Percentiles rank a stretch among this genome's conserved stretches.
phyloP scores from a whole-genome alignment of 2,329 filamentous ascomycete genomes.

The Cordyceps javanica region DNA sequence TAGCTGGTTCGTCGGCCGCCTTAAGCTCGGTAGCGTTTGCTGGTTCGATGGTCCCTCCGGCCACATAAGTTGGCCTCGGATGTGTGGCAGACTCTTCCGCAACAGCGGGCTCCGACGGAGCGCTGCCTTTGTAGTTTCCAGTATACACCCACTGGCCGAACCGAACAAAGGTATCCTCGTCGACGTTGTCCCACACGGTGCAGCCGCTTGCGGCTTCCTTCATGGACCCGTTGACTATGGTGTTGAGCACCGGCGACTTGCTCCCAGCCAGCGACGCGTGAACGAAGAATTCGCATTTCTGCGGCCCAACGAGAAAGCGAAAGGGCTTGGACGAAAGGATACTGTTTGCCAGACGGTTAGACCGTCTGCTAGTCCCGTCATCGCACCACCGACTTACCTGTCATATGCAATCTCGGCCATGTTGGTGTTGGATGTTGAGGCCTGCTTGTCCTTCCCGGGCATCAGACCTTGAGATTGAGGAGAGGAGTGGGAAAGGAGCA shows the following conservation, averaged over 20 bases:
- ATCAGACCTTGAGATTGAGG: background rate
- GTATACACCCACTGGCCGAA: constrained; percentile 2
- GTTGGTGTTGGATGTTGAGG: background rate
- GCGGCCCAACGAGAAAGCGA: background rate
- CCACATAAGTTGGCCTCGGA: too few relatives aligned
- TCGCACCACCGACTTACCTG: background rate
- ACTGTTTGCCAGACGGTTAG: background rate
- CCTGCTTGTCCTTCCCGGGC: background rate
- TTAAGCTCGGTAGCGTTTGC: background rate
- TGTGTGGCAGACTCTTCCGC: too few relatives aligned
- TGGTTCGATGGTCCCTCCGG: background rate
- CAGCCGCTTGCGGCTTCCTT: background rate
- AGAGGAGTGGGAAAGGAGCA: background rate
- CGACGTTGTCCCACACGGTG: background rate
- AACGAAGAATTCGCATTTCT: background rate
- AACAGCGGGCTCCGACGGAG: background rate
- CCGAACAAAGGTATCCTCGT: background rate
- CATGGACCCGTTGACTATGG: background rate
- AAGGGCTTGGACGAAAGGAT: background rate
- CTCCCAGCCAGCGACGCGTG: background rate
- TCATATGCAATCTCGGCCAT: background rate
- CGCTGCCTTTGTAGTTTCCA: background rate
- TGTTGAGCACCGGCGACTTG: background rate
- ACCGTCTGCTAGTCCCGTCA: background rate
- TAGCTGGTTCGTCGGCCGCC: too few relatives aligned